Conservation (phyloP, 1,284 basidiomycete species). For the Ustilago trichophora region DNA sequence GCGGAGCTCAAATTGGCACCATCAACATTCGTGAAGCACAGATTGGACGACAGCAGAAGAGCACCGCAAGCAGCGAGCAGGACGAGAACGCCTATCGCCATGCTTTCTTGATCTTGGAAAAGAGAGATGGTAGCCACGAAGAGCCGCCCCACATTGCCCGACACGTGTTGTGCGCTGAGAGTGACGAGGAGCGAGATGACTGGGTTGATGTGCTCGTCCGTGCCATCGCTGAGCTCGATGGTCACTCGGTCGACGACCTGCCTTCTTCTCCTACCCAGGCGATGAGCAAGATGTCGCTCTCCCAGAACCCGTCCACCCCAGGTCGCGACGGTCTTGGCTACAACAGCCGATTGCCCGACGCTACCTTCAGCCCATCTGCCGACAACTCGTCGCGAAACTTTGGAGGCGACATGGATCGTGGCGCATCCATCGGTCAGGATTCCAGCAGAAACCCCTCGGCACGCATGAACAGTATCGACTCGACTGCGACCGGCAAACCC, state of each 20-base stretch:
- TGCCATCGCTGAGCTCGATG: slow-evolving; percentile 51
- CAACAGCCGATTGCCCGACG: slow-evolving; percentile 19
- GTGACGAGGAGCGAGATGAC: slow-evolving; percentile 86
- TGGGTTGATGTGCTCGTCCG: slow-evolving; percentile 89
- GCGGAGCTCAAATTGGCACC: slow-evolving; percentile 86
- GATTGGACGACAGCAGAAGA: slow-evolving; percentile 76
- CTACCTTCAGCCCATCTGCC: slow-evolving; percentile 24
- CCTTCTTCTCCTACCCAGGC: slow-evolving; percentile 34
- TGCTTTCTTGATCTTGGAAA: slow-evolving; percentile 94
- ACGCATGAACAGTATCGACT: slow-evolving; percentile 35
- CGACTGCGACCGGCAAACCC: slow-evolving; percentile 18
- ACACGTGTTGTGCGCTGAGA: slow-evolving; percentile 95
- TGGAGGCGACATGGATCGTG: slow-evolving; percentile 11
- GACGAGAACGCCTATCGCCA: slow-evolving; percentile 93
- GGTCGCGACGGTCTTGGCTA: slow-evolving; percentile 14
- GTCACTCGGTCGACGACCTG: slow-evolving; percentile 13
- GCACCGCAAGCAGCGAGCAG: slow-evolving; percentile 68
- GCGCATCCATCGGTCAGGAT: slow-evolving; percentile 10
- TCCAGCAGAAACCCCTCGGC: slow-evolving; percentile 7
- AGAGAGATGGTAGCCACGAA: slow-evolving; percentile 70
- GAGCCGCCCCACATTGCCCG: slow-evolving; percentile 73
- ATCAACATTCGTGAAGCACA: slow-evolving; percentile 86
- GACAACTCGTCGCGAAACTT: slow-evolving; percentile 12
- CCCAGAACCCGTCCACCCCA: slow-evolving; percentile 11
- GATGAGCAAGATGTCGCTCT: slow-evolving; percentile 37